phyloP scores from a whole-genome alignment of 1,139 yeast genomes.

The Wickerhamiella infanticola region DNA sequence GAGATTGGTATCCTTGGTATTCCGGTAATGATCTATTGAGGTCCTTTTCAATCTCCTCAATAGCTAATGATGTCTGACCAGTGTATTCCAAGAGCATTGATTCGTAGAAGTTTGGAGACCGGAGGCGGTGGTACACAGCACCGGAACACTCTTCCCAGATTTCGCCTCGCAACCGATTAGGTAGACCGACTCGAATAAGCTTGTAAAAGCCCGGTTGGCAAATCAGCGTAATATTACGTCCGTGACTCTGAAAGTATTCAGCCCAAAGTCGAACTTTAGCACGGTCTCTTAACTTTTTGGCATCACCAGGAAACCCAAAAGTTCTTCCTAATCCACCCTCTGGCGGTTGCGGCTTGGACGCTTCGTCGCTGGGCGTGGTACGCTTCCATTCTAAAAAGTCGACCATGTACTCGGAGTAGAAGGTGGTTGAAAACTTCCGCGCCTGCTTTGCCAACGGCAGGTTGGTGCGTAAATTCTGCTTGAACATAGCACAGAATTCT shows the following conservation, averaged over 20 bases:
- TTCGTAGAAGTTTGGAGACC: slow-evolving; percentile 44
- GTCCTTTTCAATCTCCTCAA: slow-evolving; percentile 95
- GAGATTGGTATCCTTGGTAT: slow-evolving; percentile 79
- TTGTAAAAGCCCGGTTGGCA: slow-evolving; percentile 67
- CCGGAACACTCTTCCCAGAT: slow-evolving; percentile 92
- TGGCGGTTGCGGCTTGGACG: slow-evolving; percentile 28
- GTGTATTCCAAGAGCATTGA: slow-evolving; percentile 42
- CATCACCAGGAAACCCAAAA: slow-evolving; percentile 82
- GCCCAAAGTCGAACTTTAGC: slow-evolving; percentile 87
- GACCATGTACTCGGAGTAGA: slow-evolving; percentile 75
- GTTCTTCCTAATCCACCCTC: slow-evolving; percentile 71
- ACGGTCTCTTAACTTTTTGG: slow-evolving; percentile 61
- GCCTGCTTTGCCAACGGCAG: slow-evolving; percentile 42
- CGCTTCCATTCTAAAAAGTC: slow-evolving; percentile 19
- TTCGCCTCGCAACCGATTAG: slow-evolving; percentile 86
- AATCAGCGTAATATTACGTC: slow-evolving; percentile 64
- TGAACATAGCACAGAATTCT: slow-evolving; percentile 54
- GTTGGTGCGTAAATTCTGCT: slow-evolving; percentile 47
- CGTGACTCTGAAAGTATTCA: slow-evolving; percentile 70
- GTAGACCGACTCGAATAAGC: slow-evolving; percentile 76
- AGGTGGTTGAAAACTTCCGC: slow-evolving; percentile 49
- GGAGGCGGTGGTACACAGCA: slow-evolving; percentile 58
- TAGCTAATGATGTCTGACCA: slow-evolving; percentile 52
- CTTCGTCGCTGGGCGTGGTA: slow-evolving; percentile 1
- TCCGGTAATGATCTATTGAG: slow-evolving; percentile 89